Conservation (phyloP, 2,329 filamentous ascomycete genomes). For the Penicillium verrucosum region DNA sequence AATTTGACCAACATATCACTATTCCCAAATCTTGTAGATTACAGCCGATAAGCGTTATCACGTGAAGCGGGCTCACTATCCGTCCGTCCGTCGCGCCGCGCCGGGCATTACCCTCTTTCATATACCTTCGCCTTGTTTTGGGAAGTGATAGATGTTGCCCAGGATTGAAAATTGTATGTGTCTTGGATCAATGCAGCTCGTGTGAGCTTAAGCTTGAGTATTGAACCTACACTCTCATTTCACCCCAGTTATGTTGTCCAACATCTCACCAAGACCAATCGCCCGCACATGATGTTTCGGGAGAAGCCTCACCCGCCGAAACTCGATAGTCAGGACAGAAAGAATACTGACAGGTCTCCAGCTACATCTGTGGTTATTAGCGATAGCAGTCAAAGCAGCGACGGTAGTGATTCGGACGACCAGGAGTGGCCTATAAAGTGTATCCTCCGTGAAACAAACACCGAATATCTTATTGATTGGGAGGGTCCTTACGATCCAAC, state of each 20-base stretch:
- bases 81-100: conserved; percentile 21
- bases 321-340: conserved; percentile 12
- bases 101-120: conserved; percentile 11
- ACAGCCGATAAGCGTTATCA: conserved; percentile 29
- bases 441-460: conserved; percentile 36
- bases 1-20: not conserved
- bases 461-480: conserved; percentile 41
- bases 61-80: conserved; percentile 28
- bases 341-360: conserved; percentile 18
- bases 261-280: not conserved
- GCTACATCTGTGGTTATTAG: not conserved
- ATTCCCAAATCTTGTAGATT: not conserved
- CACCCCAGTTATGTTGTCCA: conserved; percentile 4
- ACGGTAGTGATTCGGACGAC: conserved; percentile 17
- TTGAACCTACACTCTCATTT: conserved; percentile 1
- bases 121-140: conserved; percentile 11
- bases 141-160: conserved; percentile 3
- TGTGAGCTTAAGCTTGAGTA: not conserved
- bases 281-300: conserved; percentile 6
- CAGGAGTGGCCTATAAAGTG: conserved; percentile 36
- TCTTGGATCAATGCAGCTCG: conserved; percentile 2
- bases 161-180: conserved; percentile 4
- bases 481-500: conserved; percentile 36
- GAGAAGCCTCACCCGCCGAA: not conserved
- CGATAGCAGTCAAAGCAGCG: conserved; percentile 9